Evolutionary conservation across 2,329 filamentous ascomycete species (phyloP), one percentile per base, ranked within the genome.

Genomic region (Colletotrichum sp.): DNA sequence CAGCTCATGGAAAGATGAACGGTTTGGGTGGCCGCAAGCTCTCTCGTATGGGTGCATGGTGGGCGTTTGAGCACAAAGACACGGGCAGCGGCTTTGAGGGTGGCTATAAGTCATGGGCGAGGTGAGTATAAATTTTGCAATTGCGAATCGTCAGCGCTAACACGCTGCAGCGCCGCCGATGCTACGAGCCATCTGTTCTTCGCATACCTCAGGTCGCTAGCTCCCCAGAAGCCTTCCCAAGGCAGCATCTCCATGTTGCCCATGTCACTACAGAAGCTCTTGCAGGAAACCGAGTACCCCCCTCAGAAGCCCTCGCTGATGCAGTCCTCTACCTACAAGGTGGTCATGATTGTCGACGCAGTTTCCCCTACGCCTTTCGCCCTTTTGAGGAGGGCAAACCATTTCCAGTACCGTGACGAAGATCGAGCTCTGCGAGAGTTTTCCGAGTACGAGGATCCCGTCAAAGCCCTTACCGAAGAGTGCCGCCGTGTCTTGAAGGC

Each of bases 101-200:
- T 55, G 96, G 96, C 71, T 99, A 99, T 86, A 95, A 94, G 82
- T 92, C 92, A 61, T 99, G 97, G 96, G 89, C 93, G 79, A 93
- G 88, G 94, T 96, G 87, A 85, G 91, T 82, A 52, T 52, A 13
- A 55, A 66, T 16, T 55, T 9, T 22, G 9, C 22, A 30, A 27
- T 9, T n/a, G 30, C 25, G 13, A 62, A 22, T n/a, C 9, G 32
- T 49, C 27, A 36, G 44, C 15, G 81, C 85, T 86, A 77, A 87
- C 80, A 66, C 8, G 68, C 63, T 78, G 32, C 81, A 98, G 95
- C 82, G 96, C 96, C 77, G 97, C 97, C 75, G 96, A 99, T 89
- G 97, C 97, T 70, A 96, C 96, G 25, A 98, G 96, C 82, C 97
- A 99, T 87, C 88, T 99, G 71, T 99, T 99, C 89, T 99, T 99